Percentiles rank a stretch among this genome's conserved stretches.
These are phyloP conservation scores for Beauveria sp. DNA, from an alignment of 2,329 filamentous ascomycete genomes.

Conservation along the genomic window DNA sequence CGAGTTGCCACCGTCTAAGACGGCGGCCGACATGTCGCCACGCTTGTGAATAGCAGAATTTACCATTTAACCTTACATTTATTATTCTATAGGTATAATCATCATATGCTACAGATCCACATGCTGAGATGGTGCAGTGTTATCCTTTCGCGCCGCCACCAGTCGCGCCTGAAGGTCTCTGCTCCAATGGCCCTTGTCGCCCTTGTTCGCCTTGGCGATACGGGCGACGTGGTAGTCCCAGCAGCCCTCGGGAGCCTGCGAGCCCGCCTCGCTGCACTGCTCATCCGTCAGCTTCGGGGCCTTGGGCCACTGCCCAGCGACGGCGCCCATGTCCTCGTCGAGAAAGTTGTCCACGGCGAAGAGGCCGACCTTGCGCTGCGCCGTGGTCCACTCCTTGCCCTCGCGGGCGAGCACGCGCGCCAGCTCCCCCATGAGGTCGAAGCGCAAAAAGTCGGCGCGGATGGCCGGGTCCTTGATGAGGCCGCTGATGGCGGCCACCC, in stretches of 20 bases:
- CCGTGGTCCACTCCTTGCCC: constrained; percentile 40
- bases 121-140: constrained; percentile 17
- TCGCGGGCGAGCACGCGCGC: constrained; percentile 43
- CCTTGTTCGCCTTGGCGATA: constrained; percentile 30
- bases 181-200: constrained; percentile 38
- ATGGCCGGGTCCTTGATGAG: constrained; percentile 48
- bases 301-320: constrained; percentile 48
- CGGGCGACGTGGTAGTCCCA: constrained; percentile 48
- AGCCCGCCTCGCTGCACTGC: constrained; percentile 27
- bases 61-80: background rate
- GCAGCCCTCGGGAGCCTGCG: constrained; percentile 40
- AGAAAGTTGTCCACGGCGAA: constrained; percentile 59
- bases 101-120: constrained; percentile 26
- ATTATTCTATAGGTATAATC: background rate
- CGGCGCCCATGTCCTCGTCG: constrained; percentile 57
- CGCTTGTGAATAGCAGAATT: background rate
- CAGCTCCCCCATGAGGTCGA: constrained; percentile 46
- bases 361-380: constrained; percentile 47
- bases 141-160: constrained; percentile 23
- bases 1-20: background rate
- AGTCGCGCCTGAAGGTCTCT: constrained; percentile 31
- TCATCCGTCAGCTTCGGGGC: constrained; percentile 25
- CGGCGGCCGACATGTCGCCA: background rate
- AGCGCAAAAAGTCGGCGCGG: constrained; percentile 46
- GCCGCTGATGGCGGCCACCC: constrained; percentile 46